phyloP scores from a whole-genome alignment of 495 filamentous ascomycete species.

The Chaetomium fimeti region DNA sequence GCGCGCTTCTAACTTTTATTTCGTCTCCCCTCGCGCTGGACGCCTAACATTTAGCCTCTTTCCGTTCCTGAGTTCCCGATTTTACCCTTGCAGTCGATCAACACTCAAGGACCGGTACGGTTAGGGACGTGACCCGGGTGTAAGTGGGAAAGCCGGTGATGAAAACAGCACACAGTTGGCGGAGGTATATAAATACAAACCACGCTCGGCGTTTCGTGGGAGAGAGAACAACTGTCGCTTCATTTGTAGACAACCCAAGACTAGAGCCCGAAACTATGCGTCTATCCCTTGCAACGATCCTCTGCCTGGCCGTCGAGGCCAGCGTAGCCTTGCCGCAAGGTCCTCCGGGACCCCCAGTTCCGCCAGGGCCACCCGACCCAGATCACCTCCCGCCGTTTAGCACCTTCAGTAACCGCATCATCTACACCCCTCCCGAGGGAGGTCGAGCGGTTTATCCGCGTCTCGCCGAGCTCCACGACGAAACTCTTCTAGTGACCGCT shows the following conservation, averaged over 20 bases:
- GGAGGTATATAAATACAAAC: neutral
- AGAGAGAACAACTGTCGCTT: neutral
- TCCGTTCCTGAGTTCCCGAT: neutral
- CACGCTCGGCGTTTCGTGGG: neutral
- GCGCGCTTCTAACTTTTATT: neutral
- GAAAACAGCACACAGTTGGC: neutral
- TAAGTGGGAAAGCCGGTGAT: neutral
- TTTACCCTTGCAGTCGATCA: neutral
- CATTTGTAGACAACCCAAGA: neutral
- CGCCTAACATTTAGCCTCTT: neutral
- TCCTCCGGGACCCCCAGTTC: neutral
- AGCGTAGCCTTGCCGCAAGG: neutral
- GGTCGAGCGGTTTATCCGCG: constrained; percentile 53
- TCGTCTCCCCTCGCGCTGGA: neutral
- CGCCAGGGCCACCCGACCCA: neutral
- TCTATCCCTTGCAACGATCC: neutral
- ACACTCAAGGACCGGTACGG: neutral
- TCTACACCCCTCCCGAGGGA: constrained; percentile 44
- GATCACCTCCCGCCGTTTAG: constrained; percentile 12
- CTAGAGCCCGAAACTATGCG: neutral
- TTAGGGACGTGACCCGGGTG: neutral
- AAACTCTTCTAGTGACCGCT: constrained; percentile 62
- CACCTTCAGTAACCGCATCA: constrained; percentile 37
- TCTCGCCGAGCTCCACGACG: constrained; percentile 47
- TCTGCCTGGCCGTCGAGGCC: neutral